Conservation (phyloP, 176 grass and related monocot species). For the Oryza glumipatula region DNA sequence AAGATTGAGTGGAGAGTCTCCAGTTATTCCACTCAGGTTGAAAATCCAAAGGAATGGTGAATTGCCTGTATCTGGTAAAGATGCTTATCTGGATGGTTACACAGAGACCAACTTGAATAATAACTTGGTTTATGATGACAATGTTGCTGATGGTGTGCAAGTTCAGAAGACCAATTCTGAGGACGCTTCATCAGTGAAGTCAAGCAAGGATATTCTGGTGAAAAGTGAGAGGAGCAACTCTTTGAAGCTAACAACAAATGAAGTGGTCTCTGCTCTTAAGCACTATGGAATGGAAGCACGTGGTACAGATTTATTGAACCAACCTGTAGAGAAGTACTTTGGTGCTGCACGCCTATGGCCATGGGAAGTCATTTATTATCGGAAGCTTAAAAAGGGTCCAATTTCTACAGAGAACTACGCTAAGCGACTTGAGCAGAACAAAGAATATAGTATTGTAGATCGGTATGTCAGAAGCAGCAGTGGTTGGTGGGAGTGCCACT, state of each 20-base stretch:
- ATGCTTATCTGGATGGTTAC: constrained; percentile 25
- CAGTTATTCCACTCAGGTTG: constrained; percentile 27
- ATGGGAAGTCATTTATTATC: constrained; percentile 64
- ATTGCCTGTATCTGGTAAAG: not conserved
- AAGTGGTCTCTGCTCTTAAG: constrained; percentile 53
- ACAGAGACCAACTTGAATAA: constrained; percentile 7
- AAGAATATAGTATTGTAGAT: constrained; percentile 61
- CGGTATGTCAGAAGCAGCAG: constrained; percentile 71
- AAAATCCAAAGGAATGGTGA: constrained; percentile 31
- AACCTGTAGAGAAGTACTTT: constrained; percentile 52
- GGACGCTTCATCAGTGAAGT: constrained; percentile 5
- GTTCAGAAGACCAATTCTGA: constrained; percentile 31
- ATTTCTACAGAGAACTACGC: constrained; percentile 69
- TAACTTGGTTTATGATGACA: constrained; percentile 24
- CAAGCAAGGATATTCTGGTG: not conserved
- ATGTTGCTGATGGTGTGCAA: constrained; percentile 29
- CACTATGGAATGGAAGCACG: constrained; percentile 40
- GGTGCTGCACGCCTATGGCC: constrained; percentile 66
- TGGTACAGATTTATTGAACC: constrained; percentile 32
- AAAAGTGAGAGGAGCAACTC: constrained; percentile 38
- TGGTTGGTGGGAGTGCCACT: constrained; percentile 59
- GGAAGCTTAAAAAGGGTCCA: constrained; percentile 54
- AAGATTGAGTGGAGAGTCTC: constrained; percentile 24
- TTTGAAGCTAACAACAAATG: constrained; percentile 48
- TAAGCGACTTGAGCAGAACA: constrained; percentile 65